phyloP scores from a whole-genome alignment of 2,329 filamentous ascomycete genomes.

The Cercospora citrullina region DNA sequence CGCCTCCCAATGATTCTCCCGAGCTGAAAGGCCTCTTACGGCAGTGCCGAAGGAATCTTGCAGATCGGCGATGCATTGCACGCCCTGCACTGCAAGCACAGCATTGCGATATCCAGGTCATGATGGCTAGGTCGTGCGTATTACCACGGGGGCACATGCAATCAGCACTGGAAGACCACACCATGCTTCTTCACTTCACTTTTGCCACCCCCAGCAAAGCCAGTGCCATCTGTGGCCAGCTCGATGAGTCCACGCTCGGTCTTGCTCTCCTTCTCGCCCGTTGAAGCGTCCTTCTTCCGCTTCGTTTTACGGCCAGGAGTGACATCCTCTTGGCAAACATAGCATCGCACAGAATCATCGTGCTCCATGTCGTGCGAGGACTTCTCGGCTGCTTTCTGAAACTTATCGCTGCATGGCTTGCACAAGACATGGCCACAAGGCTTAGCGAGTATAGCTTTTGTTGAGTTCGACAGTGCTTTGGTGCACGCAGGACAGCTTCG shows the following conservation, averaged over 20 bases:
- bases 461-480: constrained; percentile 77
- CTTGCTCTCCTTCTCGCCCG: constrained; percentile 50
- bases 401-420: constrained; percentile 77
- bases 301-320: constrained; percentile 43
- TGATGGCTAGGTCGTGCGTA: background rate
- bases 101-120: background rate
- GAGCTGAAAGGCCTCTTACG: background rate
- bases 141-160: background rate
- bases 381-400: constrained; percentile 65
- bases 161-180: constrained; percentile 77
- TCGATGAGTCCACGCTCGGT: constrained; percentile 73
- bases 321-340: constrained; percentile 83
- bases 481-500: constrained; percentile 80
- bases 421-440: constrained; percentile 92
- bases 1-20: background rate
- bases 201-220: constrained; percentile 83
- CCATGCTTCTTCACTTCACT: constrained; percentile 78
- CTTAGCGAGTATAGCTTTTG: constrained; percentile 77
- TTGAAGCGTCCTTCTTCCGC: constrained; percentile 27
- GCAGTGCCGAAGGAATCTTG: background rate
- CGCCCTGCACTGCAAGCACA: background rate
- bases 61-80: background rate
- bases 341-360: constrained; percentile 64
- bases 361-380: constrained; percentile 58
- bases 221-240: constrained; percentile 83